A percentile compares a stretch with the other conserved stretches of the same genome.
Evolutionary conservation across 306 rosid species (phyloP).

Genomic region (Lithocarpus polystachyus): DNA sequence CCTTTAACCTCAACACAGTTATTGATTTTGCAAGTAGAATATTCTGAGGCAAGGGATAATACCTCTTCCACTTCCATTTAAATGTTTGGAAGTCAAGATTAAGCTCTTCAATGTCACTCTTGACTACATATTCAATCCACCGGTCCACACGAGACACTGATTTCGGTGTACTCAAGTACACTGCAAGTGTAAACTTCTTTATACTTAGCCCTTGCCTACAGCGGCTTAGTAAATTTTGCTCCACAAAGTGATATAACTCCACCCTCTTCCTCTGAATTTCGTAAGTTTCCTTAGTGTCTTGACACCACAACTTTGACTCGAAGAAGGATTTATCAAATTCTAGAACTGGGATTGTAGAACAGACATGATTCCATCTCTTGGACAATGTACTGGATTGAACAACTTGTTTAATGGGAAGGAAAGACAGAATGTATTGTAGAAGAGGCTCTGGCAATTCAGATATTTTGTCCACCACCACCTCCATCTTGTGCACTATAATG

Average conservation of each 20-base stretch:
- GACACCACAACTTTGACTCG: background rate
- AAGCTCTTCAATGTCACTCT: conserved; percentile 20
- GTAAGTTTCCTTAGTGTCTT: background rate
- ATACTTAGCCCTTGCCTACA: conserved; percentile 5
- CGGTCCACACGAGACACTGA: background rate
- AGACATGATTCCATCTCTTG: background rate
- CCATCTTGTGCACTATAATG: no score
- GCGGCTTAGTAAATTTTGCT: conserved; percentile 9
- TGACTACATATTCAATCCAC: conserved; percentile 28
- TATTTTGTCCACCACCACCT: no score
- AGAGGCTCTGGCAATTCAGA: no score
- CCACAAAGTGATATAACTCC: conserved; percentile 21
- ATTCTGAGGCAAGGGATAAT: conserved; percentile 14
- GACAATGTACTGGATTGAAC: background rate
- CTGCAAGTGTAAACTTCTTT: conserved; percentile 12
- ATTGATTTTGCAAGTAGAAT: conserved; percentile 23
- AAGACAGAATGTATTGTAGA: background rate
- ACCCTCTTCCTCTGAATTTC: background rate
- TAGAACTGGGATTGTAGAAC: background rate
- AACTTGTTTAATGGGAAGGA: background rate
- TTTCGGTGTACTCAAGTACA: background rate
- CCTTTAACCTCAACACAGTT: background rate
- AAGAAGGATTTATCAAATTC: background rate
- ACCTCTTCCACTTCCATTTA: no score
- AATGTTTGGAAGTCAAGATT: background rate